Base-by-base conservation (phyloP, 192 early-diverging fungal species). In the Rhizoclosmatium sp. region DNA sequence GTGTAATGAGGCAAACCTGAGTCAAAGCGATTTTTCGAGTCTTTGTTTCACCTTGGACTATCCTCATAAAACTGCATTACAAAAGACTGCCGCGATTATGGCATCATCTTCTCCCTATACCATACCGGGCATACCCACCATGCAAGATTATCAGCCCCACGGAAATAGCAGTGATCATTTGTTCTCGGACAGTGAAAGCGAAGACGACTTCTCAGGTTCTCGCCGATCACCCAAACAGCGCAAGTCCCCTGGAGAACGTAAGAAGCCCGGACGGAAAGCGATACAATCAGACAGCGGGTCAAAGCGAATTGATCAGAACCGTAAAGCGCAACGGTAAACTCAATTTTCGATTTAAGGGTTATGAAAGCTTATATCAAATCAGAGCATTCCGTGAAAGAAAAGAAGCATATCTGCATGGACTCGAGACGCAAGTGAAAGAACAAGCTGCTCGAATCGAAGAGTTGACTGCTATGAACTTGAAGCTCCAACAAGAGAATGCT, bases 281-380 rank as follows among this genome's bases (percentile, higher is more conserved):
- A 49, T 71, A 58, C 42, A 5, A 12, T 58, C 61, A 19, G 61
- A 49, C 1, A 10, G 42, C 5, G 39, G 10, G 16, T 49, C 74
- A n/a, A 78, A 69, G 59, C 21, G 76, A 46, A 78, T 71, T 49
- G 76, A 69, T 4, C 76, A 78, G 40, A 78, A 78, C 66, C 14
- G 76, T 19, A 14, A 61, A 5, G 41, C 76, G 3, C 76, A 78
- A 40, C 5, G 76, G 31, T 23, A 10, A 12, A 14, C 14, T 48
- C 46, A 14, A 7, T 69, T 69, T 21, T 49, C 39, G 23, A 21
- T 40, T 10, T 71, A 7, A 14, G 48, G 19, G 10, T 65, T 47
- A 12, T 47, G 2, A 3, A n/a, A 16, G 19, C 68, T n/a, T 9
- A 9, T 9, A 47, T 12, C 45, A 69, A 69, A 47, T 72, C 62